Evolutionary conservation across 306 rosid genomes (phyloP).

Genomic region (Argentina anserina): DNA sequence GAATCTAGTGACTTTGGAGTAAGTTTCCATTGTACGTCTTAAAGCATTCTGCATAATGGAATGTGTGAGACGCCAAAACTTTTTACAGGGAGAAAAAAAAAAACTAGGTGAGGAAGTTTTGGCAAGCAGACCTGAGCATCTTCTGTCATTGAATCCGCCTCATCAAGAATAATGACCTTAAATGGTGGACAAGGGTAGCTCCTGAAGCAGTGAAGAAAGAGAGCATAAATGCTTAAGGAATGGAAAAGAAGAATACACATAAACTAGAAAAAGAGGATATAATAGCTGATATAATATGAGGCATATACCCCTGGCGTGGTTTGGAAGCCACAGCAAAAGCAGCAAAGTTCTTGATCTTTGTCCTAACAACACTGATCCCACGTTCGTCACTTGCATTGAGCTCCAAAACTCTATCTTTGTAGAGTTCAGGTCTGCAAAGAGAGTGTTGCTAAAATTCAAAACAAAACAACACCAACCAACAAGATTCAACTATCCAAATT

Average conservation of each 20-base stretch:
- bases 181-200: conserved; percentile 85
- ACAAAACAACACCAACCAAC: background rate
- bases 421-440: conserved; percentile 69
- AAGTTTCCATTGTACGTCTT: conserved; percentile 91
- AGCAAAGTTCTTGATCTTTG: conserved; percentile 89
- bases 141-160: conserved; percentile 99
- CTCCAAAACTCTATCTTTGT: conserved; percentile 87
- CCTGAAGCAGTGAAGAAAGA: conserved; percentile 34
- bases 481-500: no score
- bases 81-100: background rate
- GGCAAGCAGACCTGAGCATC: conserved; percentile 78
- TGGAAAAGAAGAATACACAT: background rate
- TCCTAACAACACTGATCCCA: conserved; percentile 88
- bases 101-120: background rate
- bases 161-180: conserved; percentile 90
- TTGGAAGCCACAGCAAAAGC: conserved; percentile 70
- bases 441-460: background rate
- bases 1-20: conserved; percentile 90
- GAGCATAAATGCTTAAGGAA: background rate
- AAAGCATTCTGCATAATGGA: conserved; percentile 74
- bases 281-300: background rate
- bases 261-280: background rate
- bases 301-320: conserved; percentile 49
- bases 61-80: conserved; percentile 2
- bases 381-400: conserved; percentile 98